phyloP scores from a whole-genome alignment of 106 monocot species.

The Platanthera zijinensis region DNA sequence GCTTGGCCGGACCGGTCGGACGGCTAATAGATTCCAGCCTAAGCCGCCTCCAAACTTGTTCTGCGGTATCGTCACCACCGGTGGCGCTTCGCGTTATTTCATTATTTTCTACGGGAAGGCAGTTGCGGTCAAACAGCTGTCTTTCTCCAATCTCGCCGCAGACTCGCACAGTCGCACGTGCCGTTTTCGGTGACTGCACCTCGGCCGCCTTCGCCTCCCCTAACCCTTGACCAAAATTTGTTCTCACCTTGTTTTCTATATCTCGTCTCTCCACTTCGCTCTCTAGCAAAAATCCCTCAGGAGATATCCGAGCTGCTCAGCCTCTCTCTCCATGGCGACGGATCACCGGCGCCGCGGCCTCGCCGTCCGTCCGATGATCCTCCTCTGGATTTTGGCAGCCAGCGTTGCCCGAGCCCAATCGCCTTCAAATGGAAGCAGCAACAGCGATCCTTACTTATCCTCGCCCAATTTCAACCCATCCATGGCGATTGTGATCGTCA shows the following conservation, averaged over 20 bases:
- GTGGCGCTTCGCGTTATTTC: background rate
- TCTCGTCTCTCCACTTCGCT: no score
- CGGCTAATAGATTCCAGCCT: background rate
- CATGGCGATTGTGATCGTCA: conserved; percentile 64
- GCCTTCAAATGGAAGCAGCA: background rate
- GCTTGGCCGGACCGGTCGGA: no score
- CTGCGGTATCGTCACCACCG: background rate
- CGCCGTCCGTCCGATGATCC: conserved; percentile 3
- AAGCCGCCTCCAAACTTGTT: background rate
- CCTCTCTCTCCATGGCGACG: background rate
- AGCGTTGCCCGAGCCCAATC: conserved; percentile 15
- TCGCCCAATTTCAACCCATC: conserved; percentile 45
- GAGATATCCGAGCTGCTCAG: background rate
- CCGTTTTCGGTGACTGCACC: background rate
- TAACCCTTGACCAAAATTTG: background rate
- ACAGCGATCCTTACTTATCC: conserved; percentile 3
- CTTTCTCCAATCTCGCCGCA: background rate
- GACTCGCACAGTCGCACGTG: background rate
- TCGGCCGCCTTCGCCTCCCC: background rate
- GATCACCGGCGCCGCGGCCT: background rate
- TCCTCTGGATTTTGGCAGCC: conserved; percentile 13
- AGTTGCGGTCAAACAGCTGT: background rate
- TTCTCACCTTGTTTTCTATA: background rate
- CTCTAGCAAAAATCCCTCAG: no score
- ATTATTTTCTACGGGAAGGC: no score